Base-by-base conservation (phyloP, 768 basidiomycete species). In the Hygrophorus russula region DNA sequence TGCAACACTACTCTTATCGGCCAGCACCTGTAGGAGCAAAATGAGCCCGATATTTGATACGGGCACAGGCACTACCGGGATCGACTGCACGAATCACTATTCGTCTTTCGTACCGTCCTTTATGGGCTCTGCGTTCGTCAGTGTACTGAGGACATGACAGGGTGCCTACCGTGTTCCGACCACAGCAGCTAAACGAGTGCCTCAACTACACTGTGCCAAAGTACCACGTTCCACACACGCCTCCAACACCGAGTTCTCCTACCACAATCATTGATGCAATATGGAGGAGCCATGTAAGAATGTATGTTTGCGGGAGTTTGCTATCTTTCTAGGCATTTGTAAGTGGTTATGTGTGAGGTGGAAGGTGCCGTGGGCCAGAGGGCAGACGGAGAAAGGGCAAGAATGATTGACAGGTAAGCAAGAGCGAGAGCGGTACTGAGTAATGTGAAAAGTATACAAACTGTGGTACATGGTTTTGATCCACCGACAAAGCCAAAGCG, bases 51-150 rank as follows among this genome's bases (percentile, higher is more conserved):
- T 60, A 51, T 85, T 73, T 38, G 63, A 64, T 9, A 78, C 64
- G 0, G 78, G 74, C 1, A 74, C 38, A 3, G 76, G 73, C 2
- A 82, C 66, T 0, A 71, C 63, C 4, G 80, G 46, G 3, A 81
- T 38, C 32, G 79, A 53, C 54, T 84, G 78, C 33, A 71, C 47
- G 33, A 79, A 69, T 81, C 83, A 85, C 59, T 63, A 66, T 27
- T 59, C 61, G 28, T 59, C 57, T 24, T 52, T 52, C 28, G 42
- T 41, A 12, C 30, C 18, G 18, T 31, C 24, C 28, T 31, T 36
- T 27, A n/a, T 7, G 9, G 40, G 12, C 7, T 36, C 34, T 7
- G 18, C 31, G 32, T 10, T 28, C 30, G 29, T 28, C 17, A n/a
- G n/a, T n/a, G n/a, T n/a, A n/a, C 35, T 4, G 19, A 29, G 18